Evolutionary conservation across 495 filamentous ascomycete genomes (phyloP).

Genomic region (Trichoderma virens): DNA sequence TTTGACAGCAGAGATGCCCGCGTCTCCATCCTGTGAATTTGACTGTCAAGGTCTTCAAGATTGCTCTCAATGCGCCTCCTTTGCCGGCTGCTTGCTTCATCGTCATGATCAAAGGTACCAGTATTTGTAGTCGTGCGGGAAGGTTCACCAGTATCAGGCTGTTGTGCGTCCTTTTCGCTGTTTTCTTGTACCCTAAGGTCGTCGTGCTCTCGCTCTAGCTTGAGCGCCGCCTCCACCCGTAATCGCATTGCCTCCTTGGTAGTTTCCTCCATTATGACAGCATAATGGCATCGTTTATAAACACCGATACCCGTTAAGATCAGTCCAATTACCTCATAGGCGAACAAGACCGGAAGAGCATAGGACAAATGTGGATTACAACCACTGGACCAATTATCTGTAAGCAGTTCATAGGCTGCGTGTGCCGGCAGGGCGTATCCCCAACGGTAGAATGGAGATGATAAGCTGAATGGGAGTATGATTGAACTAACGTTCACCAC

Average conservation of each 20-base stretch:
- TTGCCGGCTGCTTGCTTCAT: background rate
- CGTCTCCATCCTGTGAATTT: background rate
- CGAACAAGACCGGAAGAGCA: constrained; percentile 39
- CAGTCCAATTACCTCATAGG: constrained; percentile 27
- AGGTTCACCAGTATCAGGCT: background rate
- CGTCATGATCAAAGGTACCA: background rate
- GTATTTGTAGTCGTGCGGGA: background rate
- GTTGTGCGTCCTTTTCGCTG: background rate
- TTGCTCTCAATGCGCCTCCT: background rate
- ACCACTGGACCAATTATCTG: constrained; percentile 42
- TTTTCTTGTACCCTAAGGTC: background rate
- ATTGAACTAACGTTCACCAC: constrained; percentile 39
- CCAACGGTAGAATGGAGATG: constrained; percentile 39
- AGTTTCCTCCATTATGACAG: constrained; percentile 25
- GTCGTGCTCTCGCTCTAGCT: background rate
- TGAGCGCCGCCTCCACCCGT: background rate
- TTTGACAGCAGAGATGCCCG: background rate
- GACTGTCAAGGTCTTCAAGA: background rate
- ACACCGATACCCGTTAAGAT: background rate
- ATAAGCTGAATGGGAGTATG: constrained; percentile 40
- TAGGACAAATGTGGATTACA: constrained; percentile 38
- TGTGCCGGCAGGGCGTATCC: constrained; percentile 42
- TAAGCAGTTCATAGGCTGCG: constrained; percentile 33
- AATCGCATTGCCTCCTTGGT: background rate
- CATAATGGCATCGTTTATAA: constrained; percentile 24